Base-by-base conservation (phyloP, 2,329 filamentous ascomycete genomes). In the Trichoderma koningiopsis region DNA sequence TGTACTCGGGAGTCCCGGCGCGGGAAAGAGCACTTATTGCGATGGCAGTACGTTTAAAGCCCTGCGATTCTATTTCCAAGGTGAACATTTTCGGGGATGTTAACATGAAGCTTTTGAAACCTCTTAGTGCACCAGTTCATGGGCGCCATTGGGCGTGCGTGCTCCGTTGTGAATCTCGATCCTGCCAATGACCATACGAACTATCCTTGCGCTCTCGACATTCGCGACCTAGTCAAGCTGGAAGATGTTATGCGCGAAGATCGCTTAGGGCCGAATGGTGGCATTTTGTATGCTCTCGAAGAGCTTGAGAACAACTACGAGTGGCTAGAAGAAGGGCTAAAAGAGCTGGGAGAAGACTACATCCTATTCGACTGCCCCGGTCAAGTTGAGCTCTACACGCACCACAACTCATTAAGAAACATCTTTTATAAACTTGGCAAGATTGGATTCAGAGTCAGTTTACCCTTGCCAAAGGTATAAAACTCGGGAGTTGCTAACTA, bases 21-120 rank as follows among this genome's bases (percentile, higher is more conserved):
- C 94, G 35, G 96, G 96, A 71, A 99, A 99, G 83, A 97, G 94
- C 73, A 99, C 96, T 8, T 97, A 97, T 79, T 98, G 95, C 84
- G 93, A 98, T 89, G 96, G 96, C 78, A 97, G 89, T 91, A 80
- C 79, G 88, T 76, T 43, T n/a, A 11, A 53, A 35, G 47, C 53
- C 13, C 60, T 24, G 7, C 2, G 24, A 3, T 31, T 52, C n/a
- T 29, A 6, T 19, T 67, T 19, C 29, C 5, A 14, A 35, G 16
- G 3, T 22, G 11, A 22, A 37, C 5, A 7, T 14, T 1, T 22
- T 22, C 27, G 16, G 55, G 19, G n/a, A 16, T 24, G 13, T 31
- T 57, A 13, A 68, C 43, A 57, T 59, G 35, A 58, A 33, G 24
- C 37, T 37, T 16, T 31, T 55, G 52, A 43, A 35, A 27, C 49